Base-by-base conservation (phyloP, 345 rosid species). In the Arabis alpina region DNA sequence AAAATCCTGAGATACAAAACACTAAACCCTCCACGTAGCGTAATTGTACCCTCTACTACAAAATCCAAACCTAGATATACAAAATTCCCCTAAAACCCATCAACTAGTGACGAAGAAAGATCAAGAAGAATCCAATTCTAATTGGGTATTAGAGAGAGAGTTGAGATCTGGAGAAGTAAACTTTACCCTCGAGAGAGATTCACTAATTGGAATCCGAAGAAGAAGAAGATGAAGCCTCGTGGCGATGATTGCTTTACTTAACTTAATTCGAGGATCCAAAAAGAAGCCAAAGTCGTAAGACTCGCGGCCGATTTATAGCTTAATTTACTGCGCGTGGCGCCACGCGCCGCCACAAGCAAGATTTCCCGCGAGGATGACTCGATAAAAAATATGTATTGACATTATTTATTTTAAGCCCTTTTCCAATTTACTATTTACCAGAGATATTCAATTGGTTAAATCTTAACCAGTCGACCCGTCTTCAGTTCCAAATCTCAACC, bases 331-430 rank as follows among this genome's bases (percentile, higher is more conserved):
- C 44, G 52, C 65, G 49, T 62, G 48, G 12, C 6, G 1, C 5
- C 76, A 73, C 76, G 64, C 76, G 65, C 70, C 58, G 37, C 3
- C 59, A 48, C 59, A 15, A 25, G 36, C 28, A 9, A 47, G 71
- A n/a, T 57, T 73, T 73, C 77, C 77, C 77, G 60, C 77, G 41
- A 19, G 1, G 44, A 47, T 64, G 43, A 48, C 65, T 40, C 48
- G 13, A 34, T 52, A 14, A 12, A 15, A 28, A 3, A 28, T 28
- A 28, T 28, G 4, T 28, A 28, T 28, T 19, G 23, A 19, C 23
- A 19, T 19, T 19, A 19, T 19, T 28, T 28, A 34, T 34, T 6
- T 34, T 34, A 66, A 50, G 73, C 62, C 42, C 77, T 56, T 34
- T 6, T 64, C 49, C 25, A 28, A 32, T 45, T 47, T 19, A 2